Evolutionary conservation across 1,284 basidiomycete genomes (phyloP).

Genomic region (Irpex sp.): DNA sequence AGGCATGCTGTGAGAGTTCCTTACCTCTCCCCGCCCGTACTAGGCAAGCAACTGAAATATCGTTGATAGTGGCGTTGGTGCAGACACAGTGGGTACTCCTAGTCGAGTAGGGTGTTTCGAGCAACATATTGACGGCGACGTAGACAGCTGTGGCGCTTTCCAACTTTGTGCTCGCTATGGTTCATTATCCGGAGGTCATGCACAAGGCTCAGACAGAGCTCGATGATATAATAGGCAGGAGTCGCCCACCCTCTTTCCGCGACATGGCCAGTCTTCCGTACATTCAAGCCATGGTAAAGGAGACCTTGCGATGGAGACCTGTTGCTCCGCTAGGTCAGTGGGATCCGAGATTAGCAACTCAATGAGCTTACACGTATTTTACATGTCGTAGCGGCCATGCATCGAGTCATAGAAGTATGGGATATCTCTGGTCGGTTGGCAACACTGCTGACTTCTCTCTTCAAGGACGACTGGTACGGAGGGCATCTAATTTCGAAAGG

Average conservation of each 20-base stretch:
- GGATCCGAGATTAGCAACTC: not conserved
- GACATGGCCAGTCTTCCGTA: constrained; percentile 1
- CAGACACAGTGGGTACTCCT: not conserved
- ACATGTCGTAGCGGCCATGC: not conserved
- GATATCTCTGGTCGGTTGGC: not conserved
- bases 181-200: constrained; percentile 1
- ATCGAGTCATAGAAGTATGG: not conserved
- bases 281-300: constrained; percentile 2
- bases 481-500: not conserved
- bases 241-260: not conserved
- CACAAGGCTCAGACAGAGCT: constrained; percentile 3
- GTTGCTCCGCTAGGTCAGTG: not conserved
- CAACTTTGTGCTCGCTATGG: constrained; percentile 4
- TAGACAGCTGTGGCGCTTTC: not conserved
- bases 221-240: not conserved
- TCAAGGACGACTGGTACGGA: not conserved
- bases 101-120: too few relatives aligned
- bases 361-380: too few relatives aligned
- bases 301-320: constrained; percentile 1
- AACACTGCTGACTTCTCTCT: not conserved
- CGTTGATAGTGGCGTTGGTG: not conserved
- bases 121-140: too few relatives aligned
- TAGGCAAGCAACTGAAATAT: not conserved
- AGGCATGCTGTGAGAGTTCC: not conserved
- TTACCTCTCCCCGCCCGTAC: not conserved